Base-by-base conservation (phyloP, 2,329 filamentous ascomycete species). In the Cryphonectria parasitica region DNA sequence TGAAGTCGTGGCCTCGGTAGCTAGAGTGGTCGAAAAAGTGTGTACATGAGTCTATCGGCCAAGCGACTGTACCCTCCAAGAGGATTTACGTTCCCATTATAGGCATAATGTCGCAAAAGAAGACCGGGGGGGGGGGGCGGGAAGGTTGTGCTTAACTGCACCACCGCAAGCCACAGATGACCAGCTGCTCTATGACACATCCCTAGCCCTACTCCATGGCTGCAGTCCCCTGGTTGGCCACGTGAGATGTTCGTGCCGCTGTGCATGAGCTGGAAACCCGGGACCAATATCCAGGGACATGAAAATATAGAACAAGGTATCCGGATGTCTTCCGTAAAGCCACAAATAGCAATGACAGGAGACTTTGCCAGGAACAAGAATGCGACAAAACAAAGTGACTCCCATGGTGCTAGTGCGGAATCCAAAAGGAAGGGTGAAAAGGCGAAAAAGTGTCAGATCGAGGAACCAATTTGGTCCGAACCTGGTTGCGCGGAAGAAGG, bases 161-260 rank as follows among this genome's bases (percentile, higher is more conserved):
- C 31, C 22, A 34, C 43, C 31, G 56, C 56, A 62, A 68, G 66
- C 31, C 56, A 66, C 28, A 54, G 45, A 52, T 45, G 56, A 68
- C 39, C 45, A n/a, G 25, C 11, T 31, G 13, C 17, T 31, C 15
- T 15, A 58, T 58, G 54, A 31, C 54, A 58, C 54, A 58, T 13
- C 31, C 54, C 31, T n/a, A 45, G 5, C 19, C 4, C 19, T 3
- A 28, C 52, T 3, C 52, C 11, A 28, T 39, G 45, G 45, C 15
- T 28, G 63, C 19, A 52, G 28, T 41, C 64, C 64, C 43, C 64
- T 56, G 64, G 7, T 22, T 41, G 64, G 64, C 64, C 64, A 66
- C 31, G 49, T 66, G 64, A 66, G 64, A 41, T 31, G 34, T 56
- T 22, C 2, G 3, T 58, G 64, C 22, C 19, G 64, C 25, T 17